Percentiles rank a stretch among this genome's conserved stretches.
Conservation (phyloP, 2,329 filamentous ascomycete genomes). For the Stromatinia cepivora region DNA sequence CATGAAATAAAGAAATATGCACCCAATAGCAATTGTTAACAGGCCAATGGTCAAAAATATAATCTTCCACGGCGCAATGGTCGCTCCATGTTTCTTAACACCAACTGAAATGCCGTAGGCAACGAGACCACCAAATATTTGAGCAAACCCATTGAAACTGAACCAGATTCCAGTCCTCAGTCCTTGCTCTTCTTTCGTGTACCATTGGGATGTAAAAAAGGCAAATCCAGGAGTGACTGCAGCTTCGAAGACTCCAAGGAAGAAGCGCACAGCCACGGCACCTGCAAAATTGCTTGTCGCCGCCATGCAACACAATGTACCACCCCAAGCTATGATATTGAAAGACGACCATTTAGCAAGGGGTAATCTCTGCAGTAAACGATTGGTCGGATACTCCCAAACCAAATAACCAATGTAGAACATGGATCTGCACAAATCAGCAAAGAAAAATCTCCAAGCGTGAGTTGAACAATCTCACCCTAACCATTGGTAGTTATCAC, state of each 20-base stretch:
- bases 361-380: slow-evolving; percentile 53
- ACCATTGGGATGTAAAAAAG: slow-evolving; percentile 70
- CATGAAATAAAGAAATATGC: slow-evolving; percentile 48
- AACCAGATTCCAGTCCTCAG: slow-evolving; percentile 66
- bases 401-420: slow-evolving; percentile 47
- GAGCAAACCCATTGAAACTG: slow-evolving; percentile 63
- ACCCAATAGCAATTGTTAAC: slow-evolving; percentile 45
- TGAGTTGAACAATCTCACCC: slow-evolving; percentile 34
- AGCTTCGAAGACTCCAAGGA: slow-evolving; percentile 67
- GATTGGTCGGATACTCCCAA: slow-evolving; percentile 41
- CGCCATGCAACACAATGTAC: slow-evolving; percentile 61
- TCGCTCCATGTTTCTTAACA: slow-evolving; percentile 51
- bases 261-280: slow-evolving; percentile 64
- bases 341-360: slow-evolving; percentile 63
- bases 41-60: slow-evolving; percentile 51
- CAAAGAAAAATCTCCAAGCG: not conserved
- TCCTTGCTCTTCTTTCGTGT: slow-evolving; percentile 68
- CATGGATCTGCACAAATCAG: slow-evolving; percentile 35
- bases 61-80: slow-evolving; percentile 60
- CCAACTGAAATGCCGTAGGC: slow-evolving; percentile 62
- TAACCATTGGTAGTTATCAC: slow-evolving; percentile 49
- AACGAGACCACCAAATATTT: slow-evolving; percentile 62
- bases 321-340: slow-evolving; percentile 62
- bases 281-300: slow-evolving; percentile 60
- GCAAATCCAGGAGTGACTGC: slow-evolving; percentile 69